Evolutionary conservation across 2,329 filamentous ascomycete genomes (phyloP).

Genomic region (Cercospora sojina): DNA sequence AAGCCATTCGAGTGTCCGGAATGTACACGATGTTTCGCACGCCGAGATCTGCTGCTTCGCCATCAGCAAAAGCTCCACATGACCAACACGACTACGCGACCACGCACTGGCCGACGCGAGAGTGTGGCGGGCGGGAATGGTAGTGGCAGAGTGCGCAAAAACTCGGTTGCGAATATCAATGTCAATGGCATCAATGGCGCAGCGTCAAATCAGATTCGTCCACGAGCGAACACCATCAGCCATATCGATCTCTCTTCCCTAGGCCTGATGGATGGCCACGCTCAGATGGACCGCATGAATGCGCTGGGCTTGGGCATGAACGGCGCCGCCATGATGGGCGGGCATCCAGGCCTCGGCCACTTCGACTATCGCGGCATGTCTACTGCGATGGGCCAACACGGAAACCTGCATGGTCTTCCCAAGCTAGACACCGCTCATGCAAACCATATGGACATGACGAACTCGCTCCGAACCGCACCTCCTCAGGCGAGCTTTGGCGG

Average conservation of each 20-base stretch:
- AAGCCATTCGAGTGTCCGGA: conserved; percentile 98
- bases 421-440: conserved; percentile 78
- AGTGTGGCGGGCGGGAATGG: conserved; percentile 72
- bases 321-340: conserved; percentile 55
- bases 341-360: conserved; percentile 56
- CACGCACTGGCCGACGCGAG: conserved; percentile 79
- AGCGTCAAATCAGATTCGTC: conserved; percentile 65
- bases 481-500: conserved; percentile 67
- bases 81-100: conserved; percentile 82
- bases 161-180: conserved; percentile 70
- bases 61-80: conserved; percentile 99
- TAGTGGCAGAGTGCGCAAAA: conserved; percentile 80
- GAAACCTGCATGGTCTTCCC: conserved; percentile 66
- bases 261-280: conserved; percentile 45
- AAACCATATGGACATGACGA: conserved; percentile 58
- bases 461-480: conserved; percentile 76
- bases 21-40: conserved; percentile 90
- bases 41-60: conserved; percentile 83
- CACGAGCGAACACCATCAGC: conserved; percentile 92
- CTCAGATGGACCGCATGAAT: conserved; percentile 33
- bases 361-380: conserved; percentile 74
- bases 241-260: conserved; percentile 79
- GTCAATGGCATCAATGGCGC: conserved; percentile 50
- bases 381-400: conserved; percentile 63
- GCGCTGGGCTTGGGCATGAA: conserved; percentile 27